A percentile compares a stretch with the other conserved stretches of the same genome.
Evolutionary conservation across 1,284 basidiomycete genomes (phyloP).

Genomic region (Meira nashicola): DNA sequence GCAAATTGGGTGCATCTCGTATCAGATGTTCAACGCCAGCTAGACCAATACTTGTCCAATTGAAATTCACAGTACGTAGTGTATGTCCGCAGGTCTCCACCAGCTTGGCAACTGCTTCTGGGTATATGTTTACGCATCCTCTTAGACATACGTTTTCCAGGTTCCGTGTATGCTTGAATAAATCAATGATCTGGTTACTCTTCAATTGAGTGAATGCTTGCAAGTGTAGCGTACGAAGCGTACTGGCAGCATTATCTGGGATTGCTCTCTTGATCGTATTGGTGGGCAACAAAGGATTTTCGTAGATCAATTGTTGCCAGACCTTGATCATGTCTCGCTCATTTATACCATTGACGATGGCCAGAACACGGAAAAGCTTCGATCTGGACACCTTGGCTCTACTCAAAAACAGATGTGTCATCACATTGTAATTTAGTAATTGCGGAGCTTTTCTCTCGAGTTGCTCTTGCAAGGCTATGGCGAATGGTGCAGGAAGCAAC

Average conservation of each 20-base stretch:
- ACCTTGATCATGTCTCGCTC: not conserved
- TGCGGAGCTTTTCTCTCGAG: constrained; percentile 1
- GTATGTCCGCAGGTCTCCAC: not conserved
- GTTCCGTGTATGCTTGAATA: not conserved
- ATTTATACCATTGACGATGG: not conserved
- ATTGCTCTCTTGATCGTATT: too few species aligned
- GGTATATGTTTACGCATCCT: constrained; percentile 2
- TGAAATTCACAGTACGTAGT: constrained; percentile 2
- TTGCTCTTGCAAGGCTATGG: not conserved
- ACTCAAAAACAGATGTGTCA: not conserved
- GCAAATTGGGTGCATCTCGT: not conserved
- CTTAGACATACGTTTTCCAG: constrained; percentile 2
- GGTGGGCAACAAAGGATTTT: not conserved
- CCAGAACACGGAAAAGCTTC: not conserved
- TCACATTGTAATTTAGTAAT: not conserved
- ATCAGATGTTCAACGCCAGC: constrained; percentile 4
- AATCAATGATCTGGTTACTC: not conserved
- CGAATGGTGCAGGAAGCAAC: not conserved
- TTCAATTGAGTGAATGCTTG: not conserved
- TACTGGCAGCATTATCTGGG: not conserved
- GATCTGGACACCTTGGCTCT: not conserved
- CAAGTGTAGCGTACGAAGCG: not conserved
- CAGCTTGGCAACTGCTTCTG: not conserved
- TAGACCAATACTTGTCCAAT: constrained; percentile 8
- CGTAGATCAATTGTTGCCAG: not conserved